Evolutionary conservation across 257 asterid genomes (phyloP).

Genomic region (Gentiana straminea): DNA sequence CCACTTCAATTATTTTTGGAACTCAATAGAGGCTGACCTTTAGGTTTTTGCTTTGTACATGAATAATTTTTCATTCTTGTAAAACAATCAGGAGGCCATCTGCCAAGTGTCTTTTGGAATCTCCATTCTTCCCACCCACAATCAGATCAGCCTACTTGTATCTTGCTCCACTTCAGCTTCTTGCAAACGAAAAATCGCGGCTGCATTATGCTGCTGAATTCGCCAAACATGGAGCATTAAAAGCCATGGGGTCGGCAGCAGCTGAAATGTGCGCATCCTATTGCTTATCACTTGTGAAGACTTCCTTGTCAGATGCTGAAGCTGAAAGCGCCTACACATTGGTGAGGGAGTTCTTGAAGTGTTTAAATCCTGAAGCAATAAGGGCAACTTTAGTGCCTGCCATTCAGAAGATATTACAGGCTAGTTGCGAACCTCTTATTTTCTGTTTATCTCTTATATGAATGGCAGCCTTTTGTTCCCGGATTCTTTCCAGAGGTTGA

Average conservation of each 20-base stretch:
- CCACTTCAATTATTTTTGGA: not conserved
- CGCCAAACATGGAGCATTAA: constrained; percentile 72
- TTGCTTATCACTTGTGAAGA: constrained; percentile 68
- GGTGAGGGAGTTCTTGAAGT: constrained; percentile 64
- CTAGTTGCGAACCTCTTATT: constrained; percentile 23
- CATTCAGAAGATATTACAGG: constrained; percentile 90
- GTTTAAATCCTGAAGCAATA: constrained; percentile 55
- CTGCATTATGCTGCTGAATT: constrained; percentile 78
- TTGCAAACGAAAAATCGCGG: constrained; percentile 73
- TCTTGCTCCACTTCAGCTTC: constrained; percentile 80
- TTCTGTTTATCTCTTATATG: constrained; percentile 5
- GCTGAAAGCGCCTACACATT: constrained; percentile 81
- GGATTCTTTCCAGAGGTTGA: constrained; percentile 5
- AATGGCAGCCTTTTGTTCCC: constrained; percentile 1
- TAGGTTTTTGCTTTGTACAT: not conserved
- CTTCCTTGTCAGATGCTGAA: constrained; percentile 57
- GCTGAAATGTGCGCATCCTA: constrained; percentile 92
- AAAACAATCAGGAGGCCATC: constrained; percentile 75
- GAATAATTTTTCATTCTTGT: constrained; percentile 15
- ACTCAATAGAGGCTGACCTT: not conserved
- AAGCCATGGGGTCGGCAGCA: constrained; percentile 70
- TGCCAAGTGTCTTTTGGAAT: constrained; percentile 77
- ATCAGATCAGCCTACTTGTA: constrained; percentile 72
- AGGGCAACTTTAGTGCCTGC: constrained; percentile 55
- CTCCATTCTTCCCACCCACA: constrained; percentile 71